These are phyloP conservation scores for Yarrowia divulgata DNA, from an alignment of 805 yeast species.

Conservation along the genomic window DNA sequence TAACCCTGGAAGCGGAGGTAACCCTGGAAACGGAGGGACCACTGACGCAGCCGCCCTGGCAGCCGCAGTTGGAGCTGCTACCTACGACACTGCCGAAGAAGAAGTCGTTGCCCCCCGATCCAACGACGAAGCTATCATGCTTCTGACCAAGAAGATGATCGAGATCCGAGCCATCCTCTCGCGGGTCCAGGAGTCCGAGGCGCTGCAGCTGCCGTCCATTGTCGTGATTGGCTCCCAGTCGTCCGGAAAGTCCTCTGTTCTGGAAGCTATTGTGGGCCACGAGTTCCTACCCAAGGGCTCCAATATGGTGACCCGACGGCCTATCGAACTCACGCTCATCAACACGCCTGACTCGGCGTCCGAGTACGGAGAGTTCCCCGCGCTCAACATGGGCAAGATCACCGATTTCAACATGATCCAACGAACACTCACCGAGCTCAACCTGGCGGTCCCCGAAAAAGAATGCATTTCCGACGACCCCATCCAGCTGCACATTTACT, in stretches of 20 bases:
- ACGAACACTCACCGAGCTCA: slow-evolving; percentile 82
- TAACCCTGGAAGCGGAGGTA: too few relatives aligned
- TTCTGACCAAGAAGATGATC: slow-evolving; percentile 93
- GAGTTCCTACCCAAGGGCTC: slow-evolving; percentile 96
- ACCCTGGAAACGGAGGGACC: slow-evolving; percentile 47
- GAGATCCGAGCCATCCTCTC: slow-evolving; percentile 85
- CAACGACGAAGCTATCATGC: slow-evolving; percentile 74
- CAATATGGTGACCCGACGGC: slow-evolving; percentile 98
- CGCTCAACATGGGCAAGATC: slow-evolving; percentile 77
- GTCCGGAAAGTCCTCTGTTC: slow-evolving; percentile 94
- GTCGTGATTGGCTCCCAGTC: slow-evolving; percentile 98
- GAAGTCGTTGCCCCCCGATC: slow-evolving; percentile 58
- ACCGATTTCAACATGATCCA: slow-evolving; percentile 91
- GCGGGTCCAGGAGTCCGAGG: slow-evolving; percentile 75
- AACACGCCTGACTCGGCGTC: slow-evolving; percentile 84
- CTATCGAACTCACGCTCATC: slow-evolving; percentile 91
- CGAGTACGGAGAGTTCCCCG: slow-evolving; percentile 93
- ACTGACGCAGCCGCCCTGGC: slow-evolving; percentile 62
- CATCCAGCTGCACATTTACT: slow-evolving; percentile 86
- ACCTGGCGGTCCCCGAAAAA: slow-evolving; percentile 85
- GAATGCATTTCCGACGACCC: slow-evolving; percentile 94
- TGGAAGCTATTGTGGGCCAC: slow-evolving; percentile 97
- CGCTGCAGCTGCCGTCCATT: slow-evolving; percentile 87
- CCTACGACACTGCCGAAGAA: slow-evolving; percentile 45
- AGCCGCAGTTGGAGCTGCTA: slow-evolving; percentile 62